Base-by-base conservation (phyloP, 2,329 filamentous ascomycete genomes). In the Colletotrichum scovillei region DNA sequence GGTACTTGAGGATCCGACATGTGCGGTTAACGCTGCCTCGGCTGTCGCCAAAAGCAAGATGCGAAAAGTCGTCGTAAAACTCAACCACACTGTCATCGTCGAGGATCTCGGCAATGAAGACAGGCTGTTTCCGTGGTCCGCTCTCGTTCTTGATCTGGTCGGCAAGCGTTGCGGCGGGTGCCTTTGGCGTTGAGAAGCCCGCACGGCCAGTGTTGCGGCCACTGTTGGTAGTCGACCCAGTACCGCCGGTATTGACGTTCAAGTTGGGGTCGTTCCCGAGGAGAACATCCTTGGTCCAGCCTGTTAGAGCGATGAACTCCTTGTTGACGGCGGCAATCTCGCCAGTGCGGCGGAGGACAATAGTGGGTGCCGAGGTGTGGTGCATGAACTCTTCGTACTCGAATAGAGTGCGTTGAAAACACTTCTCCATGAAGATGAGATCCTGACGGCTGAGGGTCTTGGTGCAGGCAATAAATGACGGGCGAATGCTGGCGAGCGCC, bases 361-460 rank as follows among this genome's bases (percentile, higher is more conserved):
- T 91, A 0, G 95, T 97, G 0, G 97, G 97, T 4, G 95, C 97
- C 52, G 95, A 95, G 74, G 93, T 95, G 75, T 95, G 92, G 70
- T 94, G 92, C 86, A 98, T 93, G 76, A 97, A 97, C 76, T 97
- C 95, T 80, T 98, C 95, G 78, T 97, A 97, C 80, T 98, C 95
- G 79, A 95, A 95, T 12, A 98, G 87, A 0, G 95, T 97, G 49
- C 97, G 91, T 82, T 99, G 97, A 80, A 98, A 95, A 79, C 94
- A 97, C 84, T 97, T 97, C 82, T 99, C 97, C 93, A 98, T 98
- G 82, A 98, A 98, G 26, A 99, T 92, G 32, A 98, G 87, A 82
- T 99, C 97, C 78, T 97, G 93, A 22, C 92, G 88, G 76, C 95
- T 95, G 74, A 98, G 86, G n/a, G 94, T 95, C 78, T 94, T 94